Percentiles rank a stretch among this genome's conserved stretches.
phyloP scores from a whole-genome alignment of 148 eudicot genomes.

The Heliosperma pusillum region DNA sequence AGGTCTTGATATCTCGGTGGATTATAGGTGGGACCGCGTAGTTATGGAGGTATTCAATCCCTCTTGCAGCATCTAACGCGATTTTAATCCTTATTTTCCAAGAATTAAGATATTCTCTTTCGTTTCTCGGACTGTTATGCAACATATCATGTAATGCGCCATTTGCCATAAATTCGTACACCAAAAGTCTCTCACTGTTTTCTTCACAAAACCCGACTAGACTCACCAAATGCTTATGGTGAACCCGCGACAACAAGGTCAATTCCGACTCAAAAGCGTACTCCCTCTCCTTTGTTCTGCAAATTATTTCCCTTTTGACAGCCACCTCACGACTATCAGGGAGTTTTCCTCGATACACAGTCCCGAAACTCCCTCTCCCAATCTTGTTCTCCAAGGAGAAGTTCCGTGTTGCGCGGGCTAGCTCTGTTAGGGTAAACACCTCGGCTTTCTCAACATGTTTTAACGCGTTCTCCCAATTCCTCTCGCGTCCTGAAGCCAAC shows the following conservation, averaged over 20 bases:
- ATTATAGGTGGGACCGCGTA: slow-evolving; percentile 64
- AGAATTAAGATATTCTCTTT: slow-evolving; percentile 30
- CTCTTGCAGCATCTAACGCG: slow-evolving; percentile 61
- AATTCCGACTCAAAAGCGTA: slow-evolving; percentile 43
- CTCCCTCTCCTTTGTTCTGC: slow-evolving; percentile 36
- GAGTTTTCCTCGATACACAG: slow-evolving; percentile 42
- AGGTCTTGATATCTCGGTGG: slow-evolving; percentile 61
- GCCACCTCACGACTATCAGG: slow-evolving; percentile 52
- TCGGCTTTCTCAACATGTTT: slow-evolving; percentile 42
- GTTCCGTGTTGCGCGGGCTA: slow-evolving; percentile 41
- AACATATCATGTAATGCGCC: slow-evolving; percentile 51
- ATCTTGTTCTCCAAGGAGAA: slow-evolving; percentile 52
- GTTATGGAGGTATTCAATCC: slow-evolving; percentile 65
- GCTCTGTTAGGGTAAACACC: slow-evolving; percentile 39
- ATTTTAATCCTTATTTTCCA: slow-evolving; percentile 60
- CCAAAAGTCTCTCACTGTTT: slow-evolving; percentile 47
- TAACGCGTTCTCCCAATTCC: slow-evolving; percentile 38
- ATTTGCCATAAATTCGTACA: slow-evolving; percentile 56
- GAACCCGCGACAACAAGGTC: slow-evolving; percentile 43
- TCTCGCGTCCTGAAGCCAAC: slow-evolving; percentile 27
- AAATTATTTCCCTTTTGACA: slow-evolving; percentile 46
- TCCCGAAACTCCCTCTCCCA: slow-evolving; percentile 59
- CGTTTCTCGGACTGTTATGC: slow-evolving; percentile 30
- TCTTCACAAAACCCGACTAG: slow-evolving; percentile 58
- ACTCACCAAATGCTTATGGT: slow-evolving; percentile 64